These are phyloP conservation scores for Beauveria brongniartii DNA, from an alignment of 2,329 filamentous ascomycete genomes.

Conservation along the genomic window DNA sequence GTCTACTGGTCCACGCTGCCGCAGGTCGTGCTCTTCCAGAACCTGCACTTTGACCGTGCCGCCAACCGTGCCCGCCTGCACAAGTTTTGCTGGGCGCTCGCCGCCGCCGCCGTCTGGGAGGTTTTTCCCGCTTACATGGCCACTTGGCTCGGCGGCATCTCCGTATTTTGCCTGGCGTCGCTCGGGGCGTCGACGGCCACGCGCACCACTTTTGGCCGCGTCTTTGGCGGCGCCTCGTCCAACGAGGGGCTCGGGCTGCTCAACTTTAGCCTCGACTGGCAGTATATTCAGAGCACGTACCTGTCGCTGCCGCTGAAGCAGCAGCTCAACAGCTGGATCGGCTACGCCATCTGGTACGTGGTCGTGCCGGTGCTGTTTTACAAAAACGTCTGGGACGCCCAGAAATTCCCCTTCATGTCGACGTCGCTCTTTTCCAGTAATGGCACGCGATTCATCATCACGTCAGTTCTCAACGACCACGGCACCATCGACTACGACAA, in stretches of 20 bases:
- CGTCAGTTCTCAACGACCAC: conserved; percentile 16
- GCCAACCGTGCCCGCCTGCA: conserved; percentile 20
- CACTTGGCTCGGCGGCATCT: conserved; percentile 30
- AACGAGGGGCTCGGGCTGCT: conserved; percentile 33
- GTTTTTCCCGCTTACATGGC: conserved; percentile 39
- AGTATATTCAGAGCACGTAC: conserved; percentile 30
- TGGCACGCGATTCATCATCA: conserved; percentile 17
- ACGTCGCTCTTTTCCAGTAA: conserved; percentile 21
- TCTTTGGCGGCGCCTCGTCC: conserved; percentile 33
- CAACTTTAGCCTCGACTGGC: conserved; percentile 35
- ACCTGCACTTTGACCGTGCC: conserved; percentile 22
- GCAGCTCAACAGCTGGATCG: conserved; percentile 28
- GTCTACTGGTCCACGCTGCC: conserved; percentile 26
- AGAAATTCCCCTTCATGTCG: conserved; percentile 25
- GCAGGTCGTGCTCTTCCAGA: conserved; percentile 25
- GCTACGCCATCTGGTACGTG: conserved; percentile 27
- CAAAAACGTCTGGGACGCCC: conserved; percentile 29
- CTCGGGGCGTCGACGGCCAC: conserved; percentile 24
- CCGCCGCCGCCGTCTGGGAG: conserved; percentile 34
- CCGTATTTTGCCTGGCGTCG: conserved; percentile 38
- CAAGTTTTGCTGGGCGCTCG: conserved; percentile 23
- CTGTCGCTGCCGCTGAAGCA: conserved; percentile 31
- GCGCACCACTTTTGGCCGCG: conserved; percentile 18
- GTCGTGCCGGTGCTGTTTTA: conserved; percentile 32
- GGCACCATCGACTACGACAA: conserved; percentile 21